Evolutionary conservation across 2,329 filamentous ascomycete species (phyloP), one percentile per base, ranked within the genome.

Genomic region (Ascochyta viciae-villosae): DNA sequence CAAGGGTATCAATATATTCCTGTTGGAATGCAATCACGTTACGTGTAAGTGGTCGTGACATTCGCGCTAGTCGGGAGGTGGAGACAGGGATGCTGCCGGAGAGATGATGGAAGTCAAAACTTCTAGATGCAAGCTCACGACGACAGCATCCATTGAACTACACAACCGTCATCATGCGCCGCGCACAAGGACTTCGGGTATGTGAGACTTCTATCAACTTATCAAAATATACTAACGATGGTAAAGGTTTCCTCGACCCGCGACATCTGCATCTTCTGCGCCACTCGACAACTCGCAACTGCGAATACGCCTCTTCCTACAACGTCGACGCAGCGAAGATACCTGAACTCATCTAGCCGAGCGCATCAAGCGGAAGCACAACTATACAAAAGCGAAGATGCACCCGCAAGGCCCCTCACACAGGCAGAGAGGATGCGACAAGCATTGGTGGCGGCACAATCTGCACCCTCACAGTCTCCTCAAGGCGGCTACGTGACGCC

Each of bases 231-330:
- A 3, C 53, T 51, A 33, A 56, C n/a, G 15, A 23, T 27, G 27
- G 29, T 6, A 26, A 34, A 76, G 74, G 67, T 66, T 15, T 70
- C 72, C 33, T 67, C 73, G 27, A 66, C 72, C 57, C 73, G 72
- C 60, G 66, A 75, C 50, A 62, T 77, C 44, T 77, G 74, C 64
- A 60, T 74, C 62, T 74, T 77, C 47, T 77, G 74, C 68, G 72
- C 74, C 66, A 70, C 70, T 54, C 70, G 71, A 39, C 71, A 72
- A 63, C 44, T 67, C 42, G 61, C 66, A 50, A 57, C 59, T 24
- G 60, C 62, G 46, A 64, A 65, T 44, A 38, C 55, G 13, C 61
- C 57, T 26, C 47, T 50, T 42, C 22, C 66, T 16, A 45, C 65
- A 3, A 37, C 39, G 8, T 33, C 63, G n/a, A 50, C 62, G n/a